Base-by-base conservation (phyloP, 345 rosid genomes). In the Lepidium aucheri region DNA sequence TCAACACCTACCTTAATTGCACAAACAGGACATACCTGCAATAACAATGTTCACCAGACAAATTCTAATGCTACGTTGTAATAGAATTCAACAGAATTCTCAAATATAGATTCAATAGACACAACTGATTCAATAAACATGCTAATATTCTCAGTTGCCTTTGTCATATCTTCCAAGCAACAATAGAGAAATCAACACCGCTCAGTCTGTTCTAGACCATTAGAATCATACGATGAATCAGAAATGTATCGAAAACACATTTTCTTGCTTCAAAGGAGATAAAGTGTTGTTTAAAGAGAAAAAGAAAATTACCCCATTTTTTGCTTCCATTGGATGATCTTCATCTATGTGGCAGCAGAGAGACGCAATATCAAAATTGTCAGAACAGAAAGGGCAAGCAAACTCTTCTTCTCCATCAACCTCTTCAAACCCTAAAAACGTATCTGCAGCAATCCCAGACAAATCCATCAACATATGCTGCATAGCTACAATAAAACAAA, bases 11-110 rank as follows among this genome's bases (percentile, higher is more conserved):
- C 98, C 78, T 91, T 93, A 81, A 82, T 53, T 46, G 90, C 79
- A 73, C 98, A 93, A 72, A 89, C 87, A 6, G 98, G 97, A 69
- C 98, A 93, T 34, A 93, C 90, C 98, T 93, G 85, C 82, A 79
- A 49, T 4, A 65, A 49, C 14, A 41, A 32, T 46, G 42, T 34
- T 44, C 47, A 49, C 26, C 14, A 54, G 13, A 35, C 60, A 35
- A 5, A 24, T 33, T 57, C 6, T 46, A 57, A 38, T 41, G 14
- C 30, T 43, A 57, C 22, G 26, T 10, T 35, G 26, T 12, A 13
- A 43, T 16, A 44, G 34, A 36, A 1, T 35, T 49, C 46, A 7
- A 49, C 33, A 4, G 18, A 16, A 2, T 10, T 20, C 34, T 32
- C 7, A 8, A 5, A 42, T 30, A 17, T 3, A 53, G 15, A 12